Evolutionary conservation across 2,329 filamentous ascomycete species (phyloP), one percentile per base, ranked within the genome.

Genomic region (Colletotrichum limetticola): DNA sequence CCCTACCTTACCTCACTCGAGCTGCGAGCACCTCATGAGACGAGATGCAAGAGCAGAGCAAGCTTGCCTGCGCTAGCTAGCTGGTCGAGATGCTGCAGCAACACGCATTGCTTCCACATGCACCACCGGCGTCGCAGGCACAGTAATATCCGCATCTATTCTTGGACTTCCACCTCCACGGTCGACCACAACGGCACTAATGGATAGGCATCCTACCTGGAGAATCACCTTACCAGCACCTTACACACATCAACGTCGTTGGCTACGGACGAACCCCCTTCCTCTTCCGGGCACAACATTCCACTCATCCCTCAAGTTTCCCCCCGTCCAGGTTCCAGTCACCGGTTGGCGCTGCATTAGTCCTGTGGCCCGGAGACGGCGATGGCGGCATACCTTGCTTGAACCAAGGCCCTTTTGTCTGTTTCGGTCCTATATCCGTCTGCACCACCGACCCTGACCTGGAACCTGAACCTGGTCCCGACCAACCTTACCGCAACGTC

Each of bases 201-300:
- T 19, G 37, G 16, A 42, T 49, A 35, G 32, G 8, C 32, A 22
- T 11, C 42, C 19, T n/a, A 49, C 42, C 8, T 49, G 42, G 19
- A 19, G 42, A 49, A 49, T 19, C 19, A 49, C 42, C 1, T 9
- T 4, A 19, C 19, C 19, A 9, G 19, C 14, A 19, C 19, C 19
- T n/a, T 49, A 49, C 19, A 49, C 42, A 49, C 42, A 49, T 49
- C 42, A 22, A 49, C 42, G 37, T 42, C 37, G 7, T 11, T n/a
- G 52, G 52, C n/a, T 6, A 16, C 28, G 14, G 30, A 55, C 49
- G 42, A 66, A 26, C 46, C 55, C 56, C 62, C 62, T 59, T 59
- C 55, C 42, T 66, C 63, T 66, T 70, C 55, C 56, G 42, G 55
- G 37, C n/a, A n/a, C 62, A 30, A 55, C 30, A 55, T 60, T 46